Conservation (phyloP, 345 rosid genomes). For the Cochlearia excelsa region DNA sequence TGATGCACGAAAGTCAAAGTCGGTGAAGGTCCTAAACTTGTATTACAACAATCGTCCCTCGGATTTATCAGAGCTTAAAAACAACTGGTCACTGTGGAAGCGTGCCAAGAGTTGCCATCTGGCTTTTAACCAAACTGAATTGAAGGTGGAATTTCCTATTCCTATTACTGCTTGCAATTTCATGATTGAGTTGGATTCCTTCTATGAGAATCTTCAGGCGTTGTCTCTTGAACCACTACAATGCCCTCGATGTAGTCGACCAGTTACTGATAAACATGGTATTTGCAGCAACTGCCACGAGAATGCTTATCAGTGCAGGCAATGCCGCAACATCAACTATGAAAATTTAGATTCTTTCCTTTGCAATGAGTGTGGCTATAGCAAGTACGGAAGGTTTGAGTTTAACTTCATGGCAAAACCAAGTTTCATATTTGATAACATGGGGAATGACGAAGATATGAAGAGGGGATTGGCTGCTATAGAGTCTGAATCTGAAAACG, state of each 20-base stretch:
- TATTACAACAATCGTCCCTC: slow-evolving; percentile 96
- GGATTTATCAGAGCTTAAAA: slow-evolving; percentile 94
- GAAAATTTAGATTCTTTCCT: slow-evolving; percentile 96
- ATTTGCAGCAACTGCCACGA: slow-evolving; percentile 97
- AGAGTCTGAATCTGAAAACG: slow-evolving; percentile 98
- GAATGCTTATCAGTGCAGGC: slow-evolving; percentile 99
- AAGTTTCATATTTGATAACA: slow-evolving; percentile 90
- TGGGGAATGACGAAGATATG: slow-evolving; percentile 99
- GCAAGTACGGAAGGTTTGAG: slow-evolving; percentile 99
- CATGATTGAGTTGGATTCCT: slow-evolving; percentile 99
- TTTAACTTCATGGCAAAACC: slow-evolving; percentile 99
- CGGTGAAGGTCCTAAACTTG: slow-evolving; percentile 92
- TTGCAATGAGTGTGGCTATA: slow-evolving; percentile 97
- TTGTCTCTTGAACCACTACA: slow-evolving; percentile 94
- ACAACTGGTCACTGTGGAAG: slow-evolving; percentile 96
- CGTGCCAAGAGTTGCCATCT: slow-evolving; percentile 99
- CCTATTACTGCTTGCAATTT: slow-evolving; percentile 99
- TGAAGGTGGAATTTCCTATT: slow-evolving; percentile 95
- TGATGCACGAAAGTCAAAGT: slow-evolving; percentile 96
- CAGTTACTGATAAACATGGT: slow-evolving; percentile 97
- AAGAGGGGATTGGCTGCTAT: slow-evolving; percentile 96
- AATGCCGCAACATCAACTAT: slow-evolving; percentile 96
- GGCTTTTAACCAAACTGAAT: slow-evolving; percentile 93
- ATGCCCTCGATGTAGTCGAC: slow-evolving; percentile 97
- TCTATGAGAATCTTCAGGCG: slow-evolving; percentile 99